Evolutionary conservation across 495 filamentous ascomycete species (phyloP).

Genomic region (Annulohypoxylon moriforme): DNA sequence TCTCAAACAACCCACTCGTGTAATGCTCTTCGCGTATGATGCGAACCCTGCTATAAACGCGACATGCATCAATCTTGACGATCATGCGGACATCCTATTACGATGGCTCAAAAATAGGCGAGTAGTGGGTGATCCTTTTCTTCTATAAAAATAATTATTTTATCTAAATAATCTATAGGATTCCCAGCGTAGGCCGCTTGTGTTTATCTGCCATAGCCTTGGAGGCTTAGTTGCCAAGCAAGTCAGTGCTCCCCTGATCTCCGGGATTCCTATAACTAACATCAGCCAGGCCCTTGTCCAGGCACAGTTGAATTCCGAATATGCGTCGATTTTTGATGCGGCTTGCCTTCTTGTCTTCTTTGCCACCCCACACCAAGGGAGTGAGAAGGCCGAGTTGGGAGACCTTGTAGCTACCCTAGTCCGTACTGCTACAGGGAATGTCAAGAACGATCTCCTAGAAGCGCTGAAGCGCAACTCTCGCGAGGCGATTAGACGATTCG

Average conservation of each 20-base stretch:
- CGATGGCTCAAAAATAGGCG: background rate
- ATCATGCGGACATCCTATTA: background rate
- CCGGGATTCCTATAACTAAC: background rate
- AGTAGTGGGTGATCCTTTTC: background rate
- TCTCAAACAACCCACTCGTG: background rate
- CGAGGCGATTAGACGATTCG: background rate
- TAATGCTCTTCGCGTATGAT: background rate
- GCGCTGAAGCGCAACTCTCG: background rate
- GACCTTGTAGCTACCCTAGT: background rate
- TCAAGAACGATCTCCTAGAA: background rate
- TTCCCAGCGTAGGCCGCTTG: background rate
- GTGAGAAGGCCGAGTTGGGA: background rate
- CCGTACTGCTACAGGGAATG: background rate
- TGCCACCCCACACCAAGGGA: background rate
- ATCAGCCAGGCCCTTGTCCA: background rate
- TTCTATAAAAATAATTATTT: background rate
- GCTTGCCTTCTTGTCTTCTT: background rate
- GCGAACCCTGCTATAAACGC: background rate
- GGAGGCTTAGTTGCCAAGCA: background rate
- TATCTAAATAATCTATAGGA: background rate
- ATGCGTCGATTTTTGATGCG: background rate
- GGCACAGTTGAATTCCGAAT: background rate
- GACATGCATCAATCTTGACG: background rate
- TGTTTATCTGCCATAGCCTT: background rate
- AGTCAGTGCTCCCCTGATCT: background rate